Conservation (phyloP, 441 rosid genomes). For the Isatis lusitanica region DNA sequence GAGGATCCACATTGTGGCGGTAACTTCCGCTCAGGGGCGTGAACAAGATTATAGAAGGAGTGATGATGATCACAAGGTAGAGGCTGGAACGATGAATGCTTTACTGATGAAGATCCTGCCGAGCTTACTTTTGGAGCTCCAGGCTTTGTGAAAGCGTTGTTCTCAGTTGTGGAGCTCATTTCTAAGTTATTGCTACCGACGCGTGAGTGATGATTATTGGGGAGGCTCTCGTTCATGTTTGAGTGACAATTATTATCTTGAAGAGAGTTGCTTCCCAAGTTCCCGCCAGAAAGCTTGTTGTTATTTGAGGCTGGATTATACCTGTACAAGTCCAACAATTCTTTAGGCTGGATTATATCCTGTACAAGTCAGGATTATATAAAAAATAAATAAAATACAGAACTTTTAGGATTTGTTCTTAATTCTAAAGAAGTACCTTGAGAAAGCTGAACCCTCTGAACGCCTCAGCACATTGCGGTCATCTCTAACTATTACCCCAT, state of each 20-base stretch:
- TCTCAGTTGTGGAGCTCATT: constrained; percentile 52
- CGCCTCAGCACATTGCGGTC: constrained; percentile 69
- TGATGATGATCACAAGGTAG: constrained; percentile 32
- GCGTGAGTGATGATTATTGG: constrained; percentile 51
- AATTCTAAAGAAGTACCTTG: constrained; percentile 47
- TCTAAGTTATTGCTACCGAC: constrained; percentile 62
- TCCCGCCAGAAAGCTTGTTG: constrained; percentile 56
- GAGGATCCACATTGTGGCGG: constrained; percentile 54
- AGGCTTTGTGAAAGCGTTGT: constrained; percentile 43
- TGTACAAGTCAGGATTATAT: too few species aligned
- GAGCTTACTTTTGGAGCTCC: constrained; percentile 43
- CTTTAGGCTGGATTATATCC: not conserved
- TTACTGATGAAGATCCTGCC: constrained; percentile 41
- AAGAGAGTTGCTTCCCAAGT: constrained; percentile 60
- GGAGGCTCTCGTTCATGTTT: constrained; percentile 46
- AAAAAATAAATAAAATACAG: too few species aligned
- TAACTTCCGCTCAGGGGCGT: constrained; percentile 26
- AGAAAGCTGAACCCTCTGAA: constrained; percentile 79
- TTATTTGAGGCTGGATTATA: constrained; percentile 58
- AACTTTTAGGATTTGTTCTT: not conserved
- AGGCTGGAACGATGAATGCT: constrained; percentile 30
- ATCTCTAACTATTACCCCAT: constrained; percentile 42
- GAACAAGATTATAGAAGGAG: constrained; percentile 19
- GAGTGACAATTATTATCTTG: constrained; percentile 49
- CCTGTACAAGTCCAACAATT: constrained; percentile 45